Evolutionary conservation across 441 rosid species (phyloP), one percentile per base, ranked within the genome.

Genomic region (Mallotus repandus): DNA sequence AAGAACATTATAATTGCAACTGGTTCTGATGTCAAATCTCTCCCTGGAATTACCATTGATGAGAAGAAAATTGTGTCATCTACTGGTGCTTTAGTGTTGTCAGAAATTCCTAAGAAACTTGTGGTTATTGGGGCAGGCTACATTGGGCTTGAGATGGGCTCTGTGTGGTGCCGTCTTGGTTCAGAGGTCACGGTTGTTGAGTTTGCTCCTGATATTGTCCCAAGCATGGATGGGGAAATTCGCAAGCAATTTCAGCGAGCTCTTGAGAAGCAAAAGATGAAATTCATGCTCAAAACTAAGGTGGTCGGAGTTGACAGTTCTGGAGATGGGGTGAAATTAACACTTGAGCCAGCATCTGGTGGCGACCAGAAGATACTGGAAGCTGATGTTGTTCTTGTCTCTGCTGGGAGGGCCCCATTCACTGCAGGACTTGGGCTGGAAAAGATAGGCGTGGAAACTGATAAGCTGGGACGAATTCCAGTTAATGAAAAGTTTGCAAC

Each of bases 111-210:
- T 5, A 93, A 90, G 97, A 91, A 87, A 80, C 90, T 96, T 8
- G 91, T 96, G 43, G 98, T 96, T 63, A 86, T 96, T 76, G 99
- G 99, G 46, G 99, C 99, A 53, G 99, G 99, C 45, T 91, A 91
- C 83, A 96, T 96, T 69, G 99, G 99, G 72, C 96, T 93, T 55
- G 98, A 96, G 92, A 87, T 96, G 98, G 99, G 98, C 52, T 96
- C 99, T 18, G 98, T 93, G 1, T 93, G 98, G 98, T 88, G 87
- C 45, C 84, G 98, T 32, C 85, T 96, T 2, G 99, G 98, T 49
- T 96, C 98, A 29, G 97, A 90, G 81, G 99, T 96, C 59, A 93
- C 99, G 15, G 99, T 96, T 69, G 97, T 96, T 74, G 99, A 96
- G 88, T 96, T 93, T 85, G 98, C 91, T n/a, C 73, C 94, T 0